Conservation (phyloP, 202 grass and related monocot species). For the Carex sylvatica region DNA sequence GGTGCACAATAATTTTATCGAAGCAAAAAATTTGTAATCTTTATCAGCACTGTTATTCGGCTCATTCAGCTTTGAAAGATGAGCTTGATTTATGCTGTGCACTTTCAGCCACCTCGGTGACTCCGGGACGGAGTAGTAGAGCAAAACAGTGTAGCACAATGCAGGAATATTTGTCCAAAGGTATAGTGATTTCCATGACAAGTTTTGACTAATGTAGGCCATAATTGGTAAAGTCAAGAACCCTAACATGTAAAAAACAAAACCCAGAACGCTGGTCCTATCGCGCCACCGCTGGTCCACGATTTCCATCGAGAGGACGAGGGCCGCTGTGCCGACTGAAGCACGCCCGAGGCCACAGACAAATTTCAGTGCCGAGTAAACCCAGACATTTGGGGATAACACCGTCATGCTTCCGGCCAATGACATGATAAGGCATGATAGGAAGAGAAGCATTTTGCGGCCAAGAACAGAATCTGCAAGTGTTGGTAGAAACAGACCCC, state of each 20-base stretch:
- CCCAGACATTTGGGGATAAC: slow-evolving; percentile 68
- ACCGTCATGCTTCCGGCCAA: slow-evolving; percentile 53
- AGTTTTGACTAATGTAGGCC: slow-evolving; percentile 20
- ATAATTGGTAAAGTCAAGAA: slow-evolving; percentile 32
- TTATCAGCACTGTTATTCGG: not conserved
- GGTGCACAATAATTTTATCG: slow-evolving; percentile 48
- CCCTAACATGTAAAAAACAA: slow-evolving; percentile 28
- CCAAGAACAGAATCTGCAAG: slow-evolving; percentile 74
- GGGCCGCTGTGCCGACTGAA: slow-evolving; percentile 4
- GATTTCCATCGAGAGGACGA: slow-evolving; percentile 30
- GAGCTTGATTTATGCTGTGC: slow-evolving; percentile 35
- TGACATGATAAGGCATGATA: slow-evolving; percentile 55
- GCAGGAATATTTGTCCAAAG: slow-evolving; percentile 29
- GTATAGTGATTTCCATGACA: slow-evolving; percentile 34
- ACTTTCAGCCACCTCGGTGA: slow-evolving; percentile 45
- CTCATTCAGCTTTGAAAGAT: slow-evolving; percentile 23
- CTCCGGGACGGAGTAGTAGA: slow-evolving; percentile 20
- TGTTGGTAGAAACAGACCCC: slow-evolving; percentile 62
- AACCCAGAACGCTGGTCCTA: slow-evolving; percentile 5
- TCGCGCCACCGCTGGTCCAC: slow-evolving; percentile 25
- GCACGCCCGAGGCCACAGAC: slow-evolving; percentile 31
- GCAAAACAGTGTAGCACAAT: slow-evolving; percentile 11
- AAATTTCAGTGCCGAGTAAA: slow-evolving; percentile 65
- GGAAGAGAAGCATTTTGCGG: slow-evolving; percentile 63
- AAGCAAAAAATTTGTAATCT: slow-evolving; percentile 36